Evolutionary conservation across 2,329 filamentous ascomycete species (phyloP).

Genomic region (Bipolaris bicolor): DNA sequence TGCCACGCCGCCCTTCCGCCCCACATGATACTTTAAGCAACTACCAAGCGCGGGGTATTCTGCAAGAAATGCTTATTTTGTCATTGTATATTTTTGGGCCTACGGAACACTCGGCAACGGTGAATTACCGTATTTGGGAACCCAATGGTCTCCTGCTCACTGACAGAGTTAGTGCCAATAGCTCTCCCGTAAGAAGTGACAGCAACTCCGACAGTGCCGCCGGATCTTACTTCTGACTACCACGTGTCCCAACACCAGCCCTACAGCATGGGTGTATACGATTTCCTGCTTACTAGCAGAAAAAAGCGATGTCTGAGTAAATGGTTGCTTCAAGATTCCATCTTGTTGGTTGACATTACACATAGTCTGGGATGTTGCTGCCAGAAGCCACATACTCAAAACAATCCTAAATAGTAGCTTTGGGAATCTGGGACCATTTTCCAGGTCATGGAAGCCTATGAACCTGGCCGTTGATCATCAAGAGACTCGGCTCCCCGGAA

Average conservation of each 20-base stretch:
- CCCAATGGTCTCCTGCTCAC: background rate
- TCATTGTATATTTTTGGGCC: background rate
- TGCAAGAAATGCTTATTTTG: slow-evolving; percentile 5
- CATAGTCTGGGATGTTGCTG: background rate
- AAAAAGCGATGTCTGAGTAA: background rate
- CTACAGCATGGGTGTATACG: background rate
- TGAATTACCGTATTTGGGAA: slow-evolving; percentile 9
- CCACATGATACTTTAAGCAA: background rate
- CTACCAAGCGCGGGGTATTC: slow-evolving; percentile 7
- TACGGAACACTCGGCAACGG: slow-evolving; percentile 20
- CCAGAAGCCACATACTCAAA: background rate
- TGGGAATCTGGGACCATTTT: background rate
- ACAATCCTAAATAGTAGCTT: background rate
- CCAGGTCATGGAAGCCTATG: slow-evolving; percentile 14
- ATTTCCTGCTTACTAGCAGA: background rate
- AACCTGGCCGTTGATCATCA: slow-evolving; percentile 1
- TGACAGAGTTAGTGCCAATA: slow-evolving; percentile 12
- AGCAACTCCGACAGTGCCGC: slow-evolving; percentile 4
- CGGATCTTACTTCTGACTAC: slow-evolving; percentile 3
- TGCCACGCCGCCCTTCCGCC: background rate
- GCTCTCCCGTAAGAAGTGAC: background rate
- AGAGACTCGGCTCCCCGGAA: background rate
- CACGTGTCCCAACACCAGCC: background rate
- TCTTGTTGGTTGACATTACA: too few relatives aligned
- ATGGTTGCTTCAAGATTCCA: background rate